Conservation (phyloP, 1,284 basidiomycete genomes). For the Moesziomyces parantarcticus region DNA sequence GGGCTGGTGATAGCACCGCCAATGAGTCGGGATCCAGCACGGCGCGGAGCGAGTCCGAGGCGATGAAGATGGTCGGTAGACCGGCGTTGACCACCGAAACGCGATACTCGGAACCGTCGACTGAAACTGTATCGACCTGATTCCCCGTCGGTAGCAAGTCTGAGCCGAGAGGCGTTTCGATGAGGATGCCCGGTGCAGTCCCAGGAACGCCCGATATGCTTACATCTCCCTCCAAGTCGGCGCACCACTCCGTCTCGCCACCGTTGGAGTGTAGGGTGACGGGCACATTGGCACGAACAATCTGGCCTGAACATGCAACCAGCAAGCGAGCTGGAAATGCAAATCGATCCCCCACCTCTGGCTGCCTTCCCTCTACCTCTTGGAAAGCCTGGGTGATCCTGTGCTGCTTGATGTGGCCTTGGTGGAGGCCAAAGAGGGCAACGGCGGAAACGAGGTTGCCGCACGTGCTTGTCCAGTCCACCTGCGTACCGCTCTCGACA, state of each 20-base stretch:
- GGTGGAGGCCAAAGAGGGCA: constrained; percentile 51
- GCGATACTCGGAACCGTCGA: constrained; percentile 16
- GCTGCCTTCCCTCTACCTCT: background rate
- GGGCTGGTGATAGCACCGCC: constrained; percentile 13
- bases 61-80: constrained; percentile 61
- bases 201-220: constrained; percentile 66
- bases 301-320: constrained; percentile 53
- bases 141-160: constrained; percentile 52
- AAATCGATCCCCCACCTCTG: constrained; percentile 12
- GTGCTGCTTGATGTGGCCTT: constrained; percentile 25
- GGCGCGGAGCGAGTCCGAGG: constrained; percentile 29
- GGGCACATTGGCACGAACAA: constrained; percentile 53
- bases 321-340: constrained; percentile 47
- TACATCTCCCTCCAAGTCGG: constrained; percentile 38
- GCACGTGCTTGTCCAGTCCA: constrained; percentile 66
- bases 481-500: constrained; percentile 26
- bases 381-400: constrained; percentile 20
- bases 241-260: constrained; percentile 19
- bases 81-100: constrained; percentile 62
- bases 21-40: constrained; percentile 25
- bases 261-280: constrained; percentile 13
- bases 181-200: constrained; percentile 50
- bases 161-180: constrained; percentile 56
- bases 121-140: constrained; percentile 32
- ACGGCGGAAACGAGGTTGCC: constrained; percentile 65